Percentiles rank a stretch among this genome's conserved stretches.
Conservation (phyloP, 805 yeast species). For the Candida broadrunensis region DNA sequence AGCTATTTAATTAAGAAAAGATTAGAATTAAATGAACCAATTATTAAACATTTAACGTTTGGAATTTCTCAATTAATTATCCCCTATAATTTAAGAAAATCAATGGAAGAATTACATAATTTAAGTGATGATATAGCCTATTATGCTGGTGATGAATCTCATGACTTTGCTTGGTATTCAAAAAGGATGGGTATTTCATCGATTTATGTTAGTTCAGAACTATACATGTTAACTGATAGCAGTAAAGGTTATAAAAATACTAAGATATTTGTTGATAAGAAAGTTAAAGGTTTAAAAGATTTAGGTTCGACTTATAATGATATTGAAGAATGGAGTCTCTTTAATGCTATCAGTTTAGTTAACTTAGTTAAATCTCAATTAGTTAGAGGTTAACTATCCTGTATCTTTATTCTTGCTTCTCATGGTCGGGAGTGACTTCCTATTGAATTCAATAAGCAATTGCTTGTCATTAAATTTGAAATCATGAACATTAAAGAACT, state of each 20-base stretch:
- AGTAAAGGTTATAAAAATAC: slow-evolving; percentile 58
- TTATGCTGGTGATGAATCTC: slow-evolving; percentile 74
- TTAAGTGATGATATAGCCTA: slow-evolving; percentile 81
- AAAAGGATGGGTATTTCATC: slow-evolving; percentile 70
- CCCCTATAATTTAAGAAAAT: slow-evolving; percentile 57
- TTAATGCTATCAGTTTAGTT: slow-evolving; percentile 59
- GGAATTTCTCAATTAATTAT: slow-evolving; percentile 61
- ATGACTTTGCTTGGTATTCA: slow-evolving; percentile 92
- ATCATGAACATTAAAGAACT: too few species aligned
- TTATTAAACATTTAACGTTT: slow-evolving; percentile 39
- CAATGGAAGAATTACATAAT: slow-evolving; percentile 67
- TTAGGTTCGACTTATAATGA: slow-evolving; percentile 61
- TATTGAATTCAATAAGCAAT: too few species aligned
- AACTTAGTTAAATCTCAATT: slow-evolving; percentile 73
- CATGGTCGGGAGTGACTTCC: too few species aligned
- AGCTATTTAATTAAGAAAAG: slow-evolving; percentile 47
- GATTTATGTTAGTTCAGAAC: slow-evolving; percentile 71
- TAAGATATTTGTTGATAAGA: slow-evolving; percentile 57
- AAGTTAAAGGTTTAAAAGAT: slow-evolving; percentile 49
- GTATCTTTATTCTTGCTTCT: too few species aligned
- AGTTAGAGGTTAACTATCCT: slow-evolving; percentile 55
- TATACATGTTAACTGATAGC: slow-evolving; percentile 75
- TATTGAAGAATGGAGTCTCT: slow-evolving; percentile 73
- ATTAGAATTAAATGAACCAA: slow-evolving; percentile 48
- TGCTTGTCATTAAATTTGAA: too few species aligned